Conservation (phyloP, 2,329 filamentous ascomycete species). For the Hirsutella rhossiliensis region DNA sequence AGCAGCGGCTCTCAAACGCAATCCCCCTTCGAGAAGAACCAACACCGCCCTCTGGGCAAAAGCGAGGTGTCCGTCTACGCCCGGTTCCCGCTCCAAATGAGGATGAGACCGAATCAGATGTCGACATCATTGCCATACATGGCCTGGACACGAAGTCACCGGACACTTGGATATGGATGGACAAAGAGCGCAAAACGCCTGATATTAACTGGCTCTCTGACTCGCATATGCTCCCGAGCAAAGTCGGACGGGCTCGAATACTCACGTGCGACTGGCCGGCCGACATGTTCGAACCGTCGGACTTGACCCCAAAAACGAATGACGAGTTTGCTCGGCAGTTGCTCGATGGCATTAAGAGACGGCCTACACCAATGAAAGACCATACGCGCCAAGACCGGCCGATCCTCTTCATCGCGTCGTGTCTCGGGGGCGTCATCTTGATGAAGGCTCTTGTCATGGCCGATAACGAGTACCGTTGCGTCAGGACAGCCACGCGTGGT, state of each 20-base stretch:
- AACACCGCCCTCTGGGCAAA: too few species aligned
- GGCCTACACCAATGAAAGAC: not conserved
- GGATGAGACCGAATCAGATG: constrained; percentile 7
- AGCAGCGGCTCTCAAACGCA: too few species aligned
- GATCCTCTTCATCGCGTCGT: constrained; percentile 21
- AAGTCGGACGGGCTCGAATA: constrained; percentile 9
- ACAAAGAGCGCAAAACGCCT: not conserved
- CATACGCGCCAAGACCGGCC: constrained; percentile 6
- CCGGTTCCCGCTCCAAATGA: too few species aligned
- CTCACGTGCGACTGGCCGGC: constrained; percentile 17
- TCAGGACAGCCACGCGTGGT: constrained; percentile 9
- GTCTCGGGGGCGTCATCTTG: constrained; percentile 18
- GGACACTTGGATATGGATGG: constrained; percentile 14
- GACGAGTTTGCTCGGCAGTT: constrained; percentile 11
- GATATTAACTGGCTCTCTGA: constrained; percentile 14
- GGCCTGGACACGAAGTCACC: constrained; percentile 17
- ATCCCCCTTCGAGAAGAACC: too few species aligned
- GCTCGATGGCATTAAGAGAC: constrained; percentile 11
- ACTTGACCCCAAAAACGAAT: constrained; percentile 7
- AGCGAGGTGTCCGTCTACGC: too few species aligned
- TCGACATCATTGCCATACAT: constrained; percentile 24
- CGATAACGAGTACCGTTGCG: constrained; percentile 5
- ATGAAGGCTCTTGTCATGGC: constrained; percentile 14
- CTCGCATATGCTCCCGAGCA: constrained; percentile 11
- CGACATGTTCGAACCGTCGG: constrained; percentile 7